A percentile compares a stretch with the other conserved stretches of the same genome.
These are phyloP conservation scores for Hymenoscyphus repandus DNA, from an alignment of 2,329 filamentous ascomycete genomes.

Conservation along the genomic window DNA sequence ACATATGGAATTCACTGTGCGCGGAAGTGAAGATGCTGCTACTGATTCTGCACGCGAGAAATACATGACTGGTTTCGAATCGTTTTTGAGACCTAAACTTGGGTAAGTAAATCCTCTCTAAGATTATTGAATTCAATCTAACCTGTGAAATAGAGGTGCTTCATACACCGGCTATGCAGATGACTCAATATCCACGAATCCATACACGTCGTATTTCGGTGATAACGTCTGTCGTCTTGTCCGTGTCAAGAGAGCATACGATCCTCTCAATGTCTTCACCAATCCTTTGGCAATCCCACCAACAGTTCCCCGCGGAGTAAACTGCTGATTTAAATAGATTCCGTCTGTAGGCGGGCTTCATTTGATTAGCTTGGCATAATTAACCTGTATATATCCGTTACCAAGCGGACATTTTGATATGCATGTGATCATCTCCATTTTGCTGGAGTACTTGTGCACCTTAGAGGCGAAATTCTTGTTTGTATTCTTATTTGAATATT, in stretches of 20 bases:
- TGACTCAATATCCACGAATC: neutral
- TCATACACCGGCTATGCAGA: neutral
- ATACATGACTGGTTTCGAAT: neutral
- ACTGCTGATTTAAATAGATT: neutral
- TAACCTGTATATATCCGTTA: too few species aligned
- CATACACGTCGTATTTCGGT: neutral
- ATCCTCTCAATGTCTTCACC: neutral
- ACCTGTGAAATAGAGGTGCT: neutral
- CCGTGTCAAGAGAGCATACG: neutral
- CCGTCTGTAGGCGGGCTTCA: too few species aligned
- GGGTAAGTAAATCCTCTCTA: neutral
- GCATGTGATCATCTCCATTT: too few species aligned
- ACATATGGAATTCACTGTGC: neutral
- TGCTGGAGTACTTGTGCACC: too few species aligned
- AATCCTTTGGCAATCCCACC: neutral
- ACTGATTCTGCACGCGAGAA: neutral
- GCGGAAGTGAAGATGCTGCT: neutral
- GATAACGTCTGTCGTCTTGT: neutral
- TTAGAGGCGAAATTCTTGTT: too few species aligned
- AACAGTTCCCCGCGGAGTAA: neutral
- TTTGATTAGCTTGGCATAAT: too few species aligned
- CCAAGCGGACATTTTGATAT: too few species aligned
- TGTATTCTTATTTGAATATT: too few species aligned
- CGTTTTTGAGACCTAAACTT: neutral
- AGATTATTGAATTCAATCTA: neutral